These are phyloP conservation scores for Obba rivulosa DNA, from an alignment of 768 basidiomycete species.

Conservation along the genomic window DNA sequence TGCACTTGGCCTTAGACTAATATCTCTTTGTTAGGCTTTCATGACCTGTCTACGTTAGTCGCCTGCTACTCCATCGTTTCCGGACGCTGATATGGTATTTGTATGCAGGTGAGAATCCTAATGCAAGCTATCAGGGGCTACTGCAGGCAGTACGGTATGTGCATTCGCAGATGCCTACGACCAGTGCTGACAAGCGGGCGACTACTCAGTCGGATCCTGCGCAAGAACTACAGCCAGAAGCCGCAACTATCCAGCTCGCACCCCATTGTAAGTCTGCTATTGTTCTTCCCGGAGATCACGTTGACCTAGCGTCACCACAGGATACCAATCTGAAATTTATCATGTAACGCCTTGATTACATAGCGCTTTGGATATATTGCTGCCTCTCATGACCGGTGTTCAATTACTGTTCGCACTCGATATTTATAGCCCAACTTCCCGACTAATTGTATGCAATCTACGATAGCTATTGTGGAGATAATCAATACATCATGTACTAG, in stretches of 20 bases:
- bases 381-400: too few species aligned
- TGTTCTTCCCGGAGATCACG: background rate
- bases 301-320: slow-evolving; percentile 1
- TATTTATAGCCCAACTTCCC: too few species aligned
- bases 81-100: background rate
- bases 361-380: too few species aligned
- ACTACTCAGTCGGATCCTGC: slow-evolving; percentile 38
- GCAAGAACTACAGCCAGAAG: slow-evolving; percentile 60
- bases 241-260: slow-evolving; percentile 74
- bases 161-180: too few species aligned
- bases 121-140: slow-evolving; percentile 57
- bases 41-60: slow-evolving; percentile 47
- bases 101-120: slow-evolving; percentile 36
- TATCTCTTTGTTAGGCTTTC: slow-evolving; percentile 41
- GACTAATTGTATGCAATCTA: too few species aligned
- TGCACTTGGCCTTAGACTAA: background rate
- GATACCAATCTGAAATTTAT: slow-evolving; percentile 18
- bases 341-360: slow-evolving; percentile 6
- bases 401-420: too few species aligned
- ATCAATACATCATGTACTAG: too few species aligned
- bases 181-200: too few species aligned
- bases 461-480: too few species aligned
- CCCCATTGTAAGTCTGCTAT: slow-evolving; percentile 41
- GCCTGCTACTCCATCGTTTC: background rate
- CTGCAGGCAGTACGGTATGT: slow-evolving; percentile 41